Percentiles rank a stretch among this genome's conserved stretches.
Evolutionary conservation across 2,329 filamentous ascomycete species (phyloP).

Genomic region (Nothophaeocryptopus gaeumannii): DNA sequence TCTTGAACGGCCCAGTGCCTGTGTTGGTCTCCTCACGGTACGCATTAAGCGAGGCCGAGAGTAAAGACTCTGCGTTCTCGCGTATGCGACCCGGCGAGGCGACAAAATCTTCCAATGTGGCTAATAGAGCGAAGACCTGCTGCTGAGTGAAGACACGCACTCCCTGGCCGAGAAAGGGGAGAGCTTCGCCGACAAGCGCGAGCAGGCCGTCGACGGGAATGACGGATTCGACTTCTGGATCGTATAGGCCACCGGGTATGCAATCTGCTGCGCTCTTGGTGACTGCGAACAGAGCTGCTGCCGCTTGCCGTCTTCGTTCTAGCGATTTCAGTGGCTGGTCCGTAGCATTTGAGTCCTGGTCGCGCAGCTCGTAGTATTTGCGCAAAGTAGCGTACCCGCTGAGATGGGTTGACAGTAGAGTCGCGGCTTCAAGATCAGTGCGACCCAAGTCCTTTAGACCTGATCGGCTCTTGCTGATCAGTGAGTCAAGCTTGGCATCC

Average conservation of each 20-base stretch:
- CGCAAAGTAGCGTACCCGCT: slow-evolving; percentile 90
- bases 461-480: slow-evolving; percentile 69
- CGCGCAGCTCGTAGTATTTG: slow-evolving; percentile 85
- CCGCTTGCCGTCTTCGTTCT: slow-evolving; percentile 66
- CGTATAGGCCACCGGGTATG: slow-evolving; percentile 86
- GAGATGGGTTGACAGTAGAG: slow-evolving; percentile 78
- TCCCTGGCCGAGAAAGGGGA: slow-evolving; percentile 68
- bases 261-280: slow-evolving; percentile 84
- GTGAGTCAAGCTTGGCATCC: slow-evolving; percentile 66
- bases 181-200: slow-evolving; percentile 76
- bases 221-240: slow-evolving; percentile 74
- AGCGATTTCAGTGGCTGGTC: slow-evolving; percentile 50
- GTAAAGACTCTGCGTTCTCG: slow-evolving; percentile 29
- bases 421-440: slow-evolving; percentile 75
- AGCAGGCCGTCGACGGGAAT: slow-evolving; percentile 86
- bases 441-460: slow-evolving; percentile 70
- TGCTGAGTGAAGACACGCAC: slow-evolving; percentile 29
- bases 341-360: slow-evolving; percentile 52
- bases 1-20: slow-evolving; percentile 10
- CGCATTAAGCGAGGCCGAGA: slow-evolving; percentile 24
- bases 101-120: slow-evolving; percentile 32
- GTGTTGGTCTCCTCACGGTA: slow-evolving; percentile 23
- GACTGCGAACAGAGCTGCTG: slow-evolving; percentile 73
- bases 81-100: slow-evolving; percentile 27
- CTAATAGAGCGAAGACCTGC: slow-evolving; percentile 28